Conservation (phyloP, 2,329 filamentous ascomycete species). For the Aurifilum marmelostoma region DNA sequence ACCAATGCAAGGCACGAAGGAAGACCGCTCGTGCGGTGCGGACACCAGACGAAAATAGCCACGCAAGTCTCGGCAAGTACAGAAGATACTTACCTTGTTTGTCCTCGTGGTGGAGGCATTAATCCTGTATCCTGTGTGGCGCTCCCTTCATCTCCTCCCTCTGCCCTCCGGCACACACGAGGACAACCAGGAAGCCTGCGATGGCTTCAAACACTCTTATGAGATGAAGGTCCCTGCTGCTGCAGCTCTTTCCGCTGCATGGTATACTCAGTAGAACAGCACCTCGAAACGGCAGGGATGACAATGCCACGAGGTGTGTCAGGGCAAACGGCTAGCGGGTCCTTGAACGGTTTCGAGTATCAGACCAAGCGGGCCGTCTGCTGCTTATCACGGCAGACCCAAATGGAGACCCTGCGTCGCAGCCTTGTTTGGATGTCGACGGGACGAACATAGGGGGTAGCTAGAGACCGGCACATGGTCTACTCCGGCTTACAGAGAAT, state of each 20-base stretch:
- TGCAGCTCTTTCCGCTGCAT: background rate
- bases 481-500: background rate
- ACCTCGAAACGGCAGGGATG: conserved; percentile 10
- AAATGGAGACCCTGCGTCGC: background rate
- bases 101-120: background rate
- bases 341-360: conserved; percentile 16
- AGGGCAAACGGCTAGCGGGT: background rate
- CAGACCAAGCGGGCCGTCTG: conserved; percentile 13
- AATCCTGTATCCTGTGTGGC: background rate
- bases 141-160: background rate
- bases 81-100: too few relatives aligned
- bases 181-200: background rate
- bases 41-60: conserved; percentile 6
- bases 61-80: background rate
- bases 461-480: background rate
- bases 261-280: background rate
- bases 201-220: background rate
- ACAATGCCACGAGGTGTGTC: background rate
- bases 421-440: background rate
- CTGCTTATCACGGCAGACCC: background rate
- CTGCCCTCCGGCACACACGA: background rate
- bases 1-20: background rate
- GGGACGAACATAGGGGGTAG: background rate
- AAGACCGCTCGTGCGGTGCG: background rate
- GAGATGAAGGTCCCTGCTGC: background rate